phyloP scores from a whole-genome alignment of 106 monocot species.

The Iris macrosiphon region DNA sequence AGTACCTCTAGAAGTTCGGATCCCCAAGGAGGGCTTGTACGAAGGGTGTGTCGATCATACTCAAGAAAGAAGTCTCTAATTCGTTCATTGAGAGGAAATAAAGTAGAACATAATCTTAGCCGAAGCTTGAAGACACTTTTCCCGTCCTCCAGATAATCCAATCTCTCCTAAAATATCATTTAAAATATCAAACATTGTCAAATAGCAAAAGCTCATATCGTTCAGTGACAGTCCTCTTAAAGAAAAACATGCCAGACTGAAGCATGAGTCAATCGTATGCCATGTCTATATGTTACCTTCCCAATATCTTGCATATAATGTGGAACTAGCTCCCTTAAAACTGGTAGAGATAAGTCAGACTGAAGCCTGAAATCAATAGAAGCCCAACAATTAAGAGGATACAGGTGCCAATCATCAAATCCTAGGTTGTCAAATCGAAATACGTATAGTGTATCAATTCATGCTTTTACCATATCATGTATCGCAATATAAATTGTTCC shows the following conservation, averaged over 20 bases:
- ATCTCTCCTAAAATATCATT: constrained; percentile 52
- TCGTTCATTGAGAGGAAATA: constrained; percentile 74
- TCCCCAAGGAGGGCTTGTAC: constrained; percentile 87
- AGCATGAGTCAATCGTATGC: no score
- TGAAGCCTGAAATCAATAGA: constrained; percentile 44
- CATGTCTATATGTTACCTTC: constrained; percentile 34
- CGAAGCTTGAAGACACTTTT: constrained; percentile 74
- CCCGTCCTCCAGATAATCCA: constrained; percentile 89
- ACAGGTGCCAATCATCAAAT: no score
- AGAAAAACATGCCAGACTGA: no score
- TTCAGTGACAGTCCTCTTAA: no score
- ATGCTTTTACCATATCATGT: no score
- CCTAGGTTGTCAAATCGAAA: no score
- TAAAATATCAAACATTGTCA: neutral
- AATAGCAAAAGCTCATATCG: no score
- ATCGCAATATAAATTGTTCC: no score
- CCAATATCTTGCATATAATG: constrained; percentile 82
- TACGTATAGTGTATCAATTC: no score
- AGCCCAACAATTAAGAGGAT: constrained; percentile 67
- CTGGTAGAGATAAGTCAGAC: constrained; percentile 75
- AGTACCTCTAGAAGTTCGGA: constrained; percentile 90
- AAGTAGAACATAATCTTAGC: constrained; percentile 58
- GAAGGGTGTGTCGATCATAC: constrained; percentile 78
- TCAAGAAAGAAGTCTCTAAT: constrained; percentile 89
- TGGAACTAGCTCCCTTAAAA: constrained; percentile 76